These are phyloP conservation scores for Hymenoscyphus linearis DNA, from an alignment of 2,329 filamentous ascomycete genomes.

Conservation along the genomic window DNA sequence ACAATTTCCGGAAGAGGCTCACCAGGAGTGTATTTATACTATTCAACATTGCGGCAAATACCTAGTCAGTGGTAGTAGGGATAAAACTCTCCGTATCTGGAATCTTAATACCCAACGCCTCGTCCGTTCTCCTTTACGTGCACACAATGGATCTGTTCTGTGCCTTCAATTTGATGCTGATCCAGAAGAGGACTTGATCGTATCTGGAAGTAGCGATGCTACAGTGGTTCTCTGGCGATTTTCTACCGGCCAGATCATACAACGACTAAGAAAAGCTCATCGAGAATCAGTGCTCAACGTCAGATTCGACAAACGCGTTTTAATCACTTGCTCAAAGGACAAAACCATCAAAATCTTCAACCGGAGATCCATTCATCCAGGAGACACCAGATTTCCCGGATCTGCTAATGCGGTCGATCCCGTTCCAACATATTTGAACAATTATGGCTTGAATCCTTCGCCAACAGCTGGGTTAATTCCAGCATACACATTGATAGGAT, in stretches of 20 bases:
- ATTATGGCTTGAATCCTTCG: slow-evolving; percentile 47
- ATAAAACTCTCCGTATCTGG: slow-evolving; percentile 86
- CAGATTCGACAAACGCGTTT: slow-evolving; percentile 81
- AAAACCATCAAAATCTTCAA: slow-evolving; percentile 97
- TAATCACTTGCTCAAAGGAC: slow-evolving; percentile 97
- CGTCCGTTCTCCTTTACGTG: slow-evolving; percentile 65
- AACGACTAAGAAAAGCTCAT: slow-evolving; percentile 72
- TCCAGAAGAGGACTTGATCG: slow-evolving; percentile 83
- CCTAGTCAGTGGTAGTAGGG: slow-evolving; percentile 88
- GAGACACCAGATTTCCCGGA: slow-evolving; percentile 51
- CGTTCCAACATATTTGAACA: slow-evolving; percentile 46
- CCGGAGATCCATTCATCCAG: slow-evolving; percentile 59
- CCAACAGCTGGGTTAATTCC: slow-evolving; percentile 46
- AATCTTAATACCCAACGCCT: slow-evolving; percentile 76
- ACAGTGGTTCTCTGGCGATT: slow-evolving; percentile 90
- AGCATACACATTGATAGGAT: slow-evolving; percentile 73
- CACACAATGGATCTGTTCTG: slow-evolving; percentile 81
- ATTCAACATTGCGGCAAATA: slow-evolving; percentile 83
- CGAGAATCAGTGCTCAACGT: slow-evolving; percentile 89
- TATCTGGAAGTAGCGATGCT: slow-evolving; percentile 90
- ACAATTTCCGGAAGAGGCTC: slow-evolving; percentile 71
- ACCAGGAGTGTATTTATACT: slow-evolving; percentile 90
- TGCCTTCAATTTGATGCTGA: slow-evolving; percentile 93
- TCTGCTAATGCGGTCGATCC: slow-evolving; percentile 41
- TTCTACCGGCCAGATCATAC: slow-evolving; percentile 78